A percentile compares a stretch with the other conserved stretches of the same genome.
phyloP scores from a whole-genome alignment of 2,329 filamentous ascomycete species.

The Aspergillus amoenus region DNA sequence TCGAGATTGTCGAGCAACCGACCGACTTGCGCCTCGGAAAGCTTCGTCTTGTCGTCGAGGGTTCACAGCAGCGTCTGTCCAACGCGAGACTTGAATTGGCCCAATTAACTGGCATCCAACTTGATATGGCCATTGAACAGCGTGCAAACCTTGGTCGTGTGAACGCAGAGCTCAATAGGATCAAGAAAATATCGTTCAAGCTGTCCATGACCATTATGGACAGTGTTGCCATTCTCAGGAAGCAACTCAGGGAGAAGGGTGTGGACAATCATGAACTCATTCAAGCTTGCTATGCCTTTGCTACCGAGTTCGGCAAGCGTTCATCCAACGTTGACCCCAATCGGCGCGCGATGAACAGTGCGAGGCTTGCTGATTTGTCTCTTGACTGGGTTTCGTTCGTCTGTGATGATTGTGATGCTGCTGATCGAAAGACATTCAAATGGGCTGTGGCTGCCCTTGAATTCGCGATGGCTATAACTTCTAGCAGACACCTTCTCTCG shows the following conservation, averaged over 20 bases:
- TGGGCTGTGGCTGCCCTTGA: slow-evolving; percentile 96
- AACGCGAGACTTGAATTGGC: slow-evolving; percentile 77
- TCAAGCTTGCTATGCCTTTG: slow-evolving; percentile 96
- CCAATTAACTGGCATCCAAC: slow-evolving; percentile 75
- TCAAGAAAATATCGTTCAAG: slow-evolving; percentile 93
- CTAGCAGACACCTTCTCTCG: slow-evolving; percentile 87
- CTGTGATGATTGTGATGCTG: slow-evolving; percentile 91
- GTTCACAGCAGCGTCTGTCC: slow-evolving; percentile 73
- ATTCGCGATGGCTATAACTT: slow-evolving; percentile 96
- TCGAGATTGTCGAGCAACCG: slow-evolving; percentile 72
- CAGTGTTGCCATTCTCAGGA: slow-evolving; percentile 88
- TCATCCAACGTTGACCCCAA: slow-evolving; percentile 95
- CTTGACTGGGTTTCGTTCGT: slow-evolving; percentile 98
- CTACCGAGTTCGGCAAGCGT: slow-evolving; percentile 96
- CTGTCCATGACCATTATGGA: slow-evolving; percentile 98
- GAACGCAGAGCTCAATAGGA: slow-evolving; percentile 85
- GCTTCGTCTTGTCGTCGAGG: slow-evolving; percentile 82
- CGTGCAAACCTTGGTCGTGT: slow-evolving; percentile 91
- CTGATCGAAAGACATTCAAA: slow-evolving; percentile 91
- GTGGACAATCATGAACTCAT: slow-evolving; percentile 93
- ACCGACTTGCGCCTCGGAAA: slow-evolving; percentile 85
- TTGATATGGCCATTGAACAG: slow-evolving; percentile 88
- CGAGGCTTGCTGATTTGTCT: slow-evolving; percentile 88
- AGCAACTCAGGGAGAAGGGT: slow-evolving; percentile 68
- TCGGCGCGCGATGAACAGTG: slow-evolving; percentile 92